Evolutionary conservation across 2,329 filamentous ascomycete genomes (phyloP).

Genomic region (Cercospora brassicicola): DNA sequence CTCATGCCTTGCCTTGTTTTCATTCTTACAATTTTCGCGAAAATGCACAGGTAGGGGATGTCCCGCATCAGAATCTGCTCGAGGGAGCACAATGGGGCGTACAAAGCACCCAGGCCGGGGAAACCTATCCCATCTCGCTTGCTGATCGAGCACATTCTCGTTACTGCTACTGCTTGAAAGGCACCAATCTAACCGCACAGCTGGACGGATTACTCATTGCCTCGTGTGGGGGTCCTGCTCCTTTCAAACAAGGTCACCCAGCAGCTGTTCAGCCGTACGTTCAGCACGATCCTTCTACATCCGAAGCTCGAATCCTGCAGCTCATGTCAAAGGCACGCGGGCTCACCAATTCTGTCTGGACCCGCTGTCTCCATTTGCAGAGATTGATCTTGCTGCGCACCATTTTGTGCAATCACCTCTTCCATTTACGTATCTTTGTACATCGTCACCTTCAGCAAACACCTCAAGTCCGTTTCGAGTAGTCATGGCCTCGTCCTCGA

Average conservation of each 20-base stretch:
- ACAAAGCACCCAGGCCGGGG: background rate
- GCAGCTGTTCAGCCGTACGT: background rate
- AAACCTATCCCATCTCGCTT: background rate
- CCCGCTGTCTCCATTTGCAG: no score
- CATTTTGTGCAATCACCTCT: no score
- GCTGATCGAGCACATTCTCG: background rate
- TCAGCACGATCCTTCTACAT: background rate
- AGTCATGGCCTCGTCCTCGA: background rate
- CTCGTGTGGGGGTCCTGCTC: no score
- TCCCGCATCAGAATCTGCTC: background rate
- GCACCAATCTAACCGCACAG: background rate
- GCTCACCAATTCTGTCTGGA: background rate
- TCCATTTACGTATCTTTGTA: no score
- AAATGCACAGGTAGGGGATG: background rate
- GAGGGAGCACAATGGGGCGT: background rate
- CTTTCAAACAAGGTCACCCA: background rate
- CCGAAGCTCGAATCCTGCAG: background rate
- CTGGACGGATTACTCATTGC: background rate
- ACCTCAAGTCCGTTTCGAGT: no score
- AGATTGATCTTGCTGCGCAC: no score
- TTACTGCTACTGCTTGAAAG: background rate
- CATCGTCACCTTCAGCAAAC: no score
- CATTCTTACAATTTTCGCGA: background rate
- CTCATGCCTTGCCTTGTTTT: background rate
- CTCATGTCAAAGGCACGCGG: background rate